These are phyloP conservation scores for Schizosaccharomyces versatilis DNA, from an alignment of 1,139 yeast genomes.

Conservation along the genomic window DNA sequence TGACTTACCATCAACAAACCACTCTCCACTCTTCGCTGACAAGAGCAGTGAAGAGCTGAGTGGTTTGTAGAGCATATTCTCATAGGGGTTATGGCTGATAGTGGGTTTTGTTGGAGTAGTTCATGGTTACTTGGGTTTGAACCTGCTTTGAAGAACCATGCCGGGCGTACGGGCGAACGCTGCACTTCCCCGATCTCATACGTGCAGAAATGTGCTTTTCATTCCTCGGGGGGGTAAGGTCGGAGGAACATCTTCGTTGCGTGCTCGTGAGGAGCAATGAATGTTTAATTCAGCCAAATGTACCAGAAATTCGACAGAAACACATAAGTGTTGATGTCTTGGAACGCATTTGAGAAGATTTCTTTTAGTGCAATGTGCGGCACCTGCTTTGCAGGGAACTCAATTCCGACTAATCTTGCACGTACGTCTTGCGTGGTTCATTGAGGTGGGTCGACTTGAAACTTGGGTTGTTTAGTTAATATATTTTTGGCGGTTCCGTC, in stretches of 20 bases:
- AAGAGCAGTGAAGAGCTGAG: too few relatives aligned
- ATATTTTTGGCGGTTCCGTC: too few relatives aligned
- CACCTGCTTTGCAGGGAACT: constrained; percentile 1
- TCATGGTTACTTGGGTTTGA: not conserved
- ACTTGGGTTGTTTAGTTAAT: too few relatives aligned
- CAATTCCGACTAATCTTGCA: constrained; percentile 3
- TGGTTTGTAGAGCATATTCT: too few relatives aligned
- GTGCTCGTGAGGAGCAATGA: constrained; percentile 3
- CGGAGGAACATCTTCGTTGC: constrained; percentile 3
- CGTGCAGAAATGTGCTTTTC: not conserved
- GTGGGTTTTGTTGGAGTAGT: too few relatives aligned
- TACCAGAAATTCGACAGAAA: not conserved
- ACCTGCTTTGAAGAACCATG: constrained; percentile 2
- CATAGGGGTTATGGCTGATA: too few relatives aligned
- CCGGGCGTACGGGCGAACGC: constrained; percentile 3
- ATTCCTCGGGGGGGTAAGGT: constrained; percentile 2
- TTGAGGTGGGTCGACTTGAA: not conserved
- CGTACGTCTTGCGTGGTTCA: constrained; percentile 1
- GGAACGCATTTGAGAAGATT: constrained; percentile 2
- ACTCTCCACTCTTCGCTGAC: too few relatives aligned
- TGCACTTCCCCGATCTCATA: constrained; percentile 2
- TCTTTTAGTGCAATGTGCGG: constrained; percentile 3
- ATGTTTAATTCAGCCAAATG: not conserved
- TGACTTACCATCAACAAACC: too few relatives aligned
- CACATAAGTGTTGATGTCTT: not conserved